phyloP scores from a whole-genome alignment of 2,329 filamentous ascomycete genomes.

The Apiospora aurea region DNA sequence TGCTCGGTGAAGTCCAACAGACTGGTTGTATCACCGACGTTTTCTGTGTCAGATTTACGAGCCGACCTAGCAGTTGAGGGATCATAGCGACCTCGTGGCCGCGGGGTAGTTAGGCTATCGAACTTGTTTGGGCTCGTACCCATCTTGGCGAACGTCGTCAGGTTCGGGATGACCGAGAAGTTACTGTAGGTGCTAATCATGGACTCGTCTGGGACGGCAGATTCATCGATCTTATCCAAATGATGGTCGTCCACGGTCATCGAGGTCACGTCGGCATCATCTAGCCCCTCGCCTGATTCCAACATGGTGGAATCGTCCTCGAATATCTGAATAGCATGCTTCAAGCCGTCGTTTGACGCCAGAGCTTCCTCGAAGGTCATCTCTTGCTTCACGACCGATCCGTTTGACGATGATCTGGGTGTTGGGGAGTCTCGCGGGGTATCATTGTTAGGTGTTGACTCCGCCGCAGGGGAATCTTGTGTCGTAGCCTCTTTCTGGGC shows the following conservation, averaged over 20 bases:
- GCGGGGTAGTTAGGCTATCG: slow-evolving; percentile 46
- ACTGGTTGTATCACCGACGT: slow-evolving; percentile 70
- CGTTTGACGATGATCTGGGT: slow-evolving; percentile 32
- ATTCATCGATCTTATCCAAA: slow-evolving; percentile 40
- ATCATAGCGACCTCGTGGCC: slow-evolving; percentile 44
- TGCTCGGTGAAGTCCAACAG: slow-evolving; percentile 90
- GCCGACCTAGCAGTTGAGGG: slow-evolving; percentile 46
- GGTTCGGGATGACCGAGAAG: slow-evolving; percentile 88
- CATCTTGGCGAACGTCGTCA: slow-evolving; percentile 82
- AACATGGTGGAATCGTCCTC: slow-evolving; percentile 53
- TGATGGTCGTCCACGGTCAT: slow-evolving; percentile 35
- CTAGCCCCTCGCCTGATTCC: slow-evolving; percentile 14
- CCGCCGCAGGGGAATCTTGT: not conserved
- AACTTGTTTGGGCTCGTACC: slow-evolving; percentile 69
- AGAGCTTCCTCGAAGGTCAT: slow-evolving; percentile 62
- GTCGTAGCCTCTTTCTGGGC: slow-evolving; percentile 12
- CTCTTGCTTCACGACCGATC: slow-evolving; percentile 37
- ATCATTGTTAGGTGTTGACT: not conserved
- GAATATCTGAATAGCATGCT: slow-evolving; percentile 67
- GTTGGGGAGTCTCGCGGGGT: slow-evolving; percentile 29
- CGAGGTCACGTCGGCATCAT: slow-evolving; percentile 28
- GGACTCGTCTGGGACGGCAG: slow-evolving; percentile 70
- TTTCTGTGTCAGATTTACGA: slow-evolving; percentile 48
- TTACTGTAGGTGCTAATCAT: slow-evolving; percentile 85
- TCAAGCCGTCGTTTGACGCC: slow-evolving; percentile 61